Percentiles rank a stretch among this genome's conserved stretches.
Evolutionary conservation across 2,329 filamentous ascomycete species (phyloP).

Genomic region (Lasiodiplodia citricola): DNA sequence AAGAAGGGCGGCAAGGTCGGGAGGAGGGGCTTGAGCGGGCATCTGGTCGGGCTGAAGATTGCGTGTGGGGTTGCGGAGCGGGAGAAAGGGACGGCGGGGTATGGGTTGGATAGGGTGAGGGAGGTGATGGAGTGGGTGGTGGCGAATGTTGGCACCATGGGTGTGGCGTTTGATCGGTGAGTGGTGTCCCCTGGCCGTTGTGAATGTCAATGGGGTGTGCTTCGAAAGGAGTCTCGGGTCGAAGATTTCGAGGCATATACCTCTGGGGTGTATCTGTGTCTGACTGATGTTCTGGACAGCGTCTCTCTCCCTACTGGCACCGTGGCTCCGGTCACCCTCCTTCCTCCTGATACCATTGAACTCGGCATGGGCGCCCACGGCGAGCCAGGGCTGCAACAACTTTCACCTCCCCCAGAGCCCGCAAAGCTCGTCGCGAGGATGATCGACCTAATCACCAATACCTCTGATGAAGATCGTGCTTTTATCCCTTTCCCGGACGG

Average conservation of each 20-base stretch:
- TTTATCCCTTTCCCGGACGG: conserved; percentile 44
- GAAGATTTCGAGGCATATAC: neutral
- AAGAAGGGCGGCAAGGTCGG: conserved; percentile 63
- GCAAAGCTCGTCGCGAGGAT: conserved; percentile 41
- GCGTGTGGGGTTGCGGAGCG: conserved; percentile 58
- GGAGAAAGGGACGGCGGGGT: conserved; percentile 32
- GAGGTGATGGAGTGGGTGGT: conserved; percentile 46
- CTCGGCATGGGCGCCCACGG: conserved; percentile 72
- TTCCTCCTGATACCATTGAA: conserved; percentile 61
- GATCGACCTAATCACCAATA: conserved; percentile 42
- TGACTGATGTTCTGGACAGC: neutral
- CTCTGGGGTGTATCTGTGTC: conserved; percentile 31
- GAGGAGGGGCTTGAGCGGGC: conserved; percentile 65
- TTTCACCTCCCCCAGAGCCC: conserved; percentile 52
- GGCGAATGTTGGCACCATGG: conserved; percentile 37
- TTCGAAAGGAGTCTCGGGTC: too few species aligned
- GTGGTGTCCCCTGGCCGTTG: conserved; percentile 32
- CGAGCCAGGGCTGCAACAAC: conserved; percentile 65
- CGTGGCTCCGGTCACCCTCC: conserved; percentile 64
- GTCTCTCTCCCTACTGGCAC: conserved; percentile 52
- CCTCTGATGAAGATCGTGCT: conserved; percentile 40
- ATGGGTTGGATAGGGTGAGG: conserved; percentile 38
- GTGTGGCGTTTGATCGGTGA: conserved; percentile 11
- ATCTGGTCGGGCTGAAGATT: conserved; percentile 66
- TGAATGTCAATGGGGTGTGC: conserved; percentile 36